Evolutionary conservation across 2,329 filamentous ascomycete genomes (phyloP).

Genomic region (Sodiomyces alkalinus): DNA sequence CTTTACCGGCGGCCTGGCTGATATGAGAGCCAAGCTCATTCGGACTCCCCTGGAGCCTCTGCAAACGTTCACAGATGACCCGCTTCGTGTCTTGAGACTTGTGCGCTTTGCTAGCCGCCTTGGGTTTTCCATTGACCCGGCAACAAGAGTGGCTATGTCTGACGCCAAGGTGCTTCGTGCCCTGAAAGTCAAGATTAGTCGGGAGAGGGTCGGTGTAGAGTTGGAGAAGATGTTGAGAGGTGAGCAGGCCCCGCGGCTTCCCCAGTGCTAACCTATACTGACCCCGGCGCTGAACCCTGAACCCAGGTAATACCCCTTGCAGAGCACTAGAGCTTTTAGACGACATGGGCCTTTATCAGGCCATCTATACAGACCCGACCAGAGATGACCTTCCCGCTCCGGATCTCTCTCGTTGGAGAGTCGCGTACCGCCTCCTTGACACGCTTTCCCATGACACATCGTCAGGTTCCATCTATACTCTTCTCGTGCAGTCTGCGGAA

Average conservation of each 20-base stretch:
- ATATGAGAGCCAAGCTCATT: slow-evolving; percentile 60
- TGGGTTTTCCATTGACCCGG: slow-evolving; percentile 59
- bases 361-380: slow-evolving; percentile 58
- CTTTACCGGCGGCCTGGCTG: slow-evolving; percentile 62
- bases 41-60: slow-evolving; percentile 76
- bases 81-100: slow-evolving; percentile 69
- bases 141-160: slow-evolving; percentile 59
- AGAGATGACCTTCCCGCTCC: slow-evolving; percentile 36
- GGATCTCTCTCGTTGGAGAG: slow-evolving; percentile 42
- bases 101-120: slow-evolving; percentile 84
- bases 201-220: slow-evolving; percentile 77
- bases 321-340: slow-evolving; percentile 51
- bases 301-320: slow-evolving; percentile 41
- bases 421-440: slow-evolving; percentile 49
- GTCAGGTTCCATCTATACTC: slow-evolving; percentile 30
- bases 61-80: slow-evolving; percentile 90
- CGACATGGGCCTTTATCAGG: slow-evolving; percentile 50
- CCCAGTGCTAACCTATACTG: background rate
- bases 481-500: slow-evolving; percentile 46
- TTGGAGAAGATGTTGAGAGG: slow-evolving; percentile 83
- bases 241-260: slow-evolving; percentile 11
- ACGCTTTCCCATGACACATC: slow-evolving; percentile 27
- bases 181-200: slow-evolving; percentile 76
- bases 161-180: slow-evolving; percentile 64
- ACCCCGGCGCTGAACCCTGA: too few relatives aligned